phyloP scores from a whole-genome alignment of 305 asterid species.

The Coffea humblotiana region DNA sequence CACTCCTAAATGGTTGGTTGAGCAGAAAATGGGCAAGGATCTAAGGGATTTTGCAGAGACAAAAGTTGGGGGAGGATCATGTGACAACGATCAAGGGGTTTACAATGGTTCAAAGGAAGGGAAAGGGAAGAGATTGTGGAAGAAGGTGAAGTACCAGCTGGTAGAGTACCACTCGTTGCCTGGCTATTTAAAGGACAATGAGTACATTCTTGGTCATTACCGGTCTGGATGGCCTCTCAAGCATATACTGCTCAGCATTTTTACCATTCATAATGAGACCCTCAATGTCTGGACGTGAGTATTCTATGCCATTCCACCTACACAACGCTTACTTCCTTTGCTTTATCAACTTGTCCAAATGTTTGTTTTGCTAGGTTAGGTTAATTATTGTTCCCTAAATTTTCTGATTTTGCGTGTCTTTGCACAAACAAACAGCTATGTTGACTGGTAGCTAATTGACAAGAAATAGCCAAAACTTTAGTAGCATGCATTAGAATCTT shows the following conservation, averaged over 20 bases:
- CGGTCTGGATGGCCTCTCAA: constrained; percentile 91
- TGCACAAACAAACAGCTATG: neutral
- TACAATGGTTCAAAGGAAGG: constrained; percentile 36
- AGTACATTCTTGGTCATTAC: constrained; percentile 74
- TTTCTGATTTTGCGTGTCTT: neutral
- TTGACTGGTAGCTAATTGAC: neutral
- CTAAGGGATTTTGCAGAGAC: constrained; percentile 28
- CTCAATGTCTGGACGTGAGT: constrained; percentile 98
- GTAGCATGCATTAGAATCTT: neutral
- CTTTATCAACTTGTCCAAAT: neutral
- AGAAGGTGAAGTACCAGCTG: constrained; percentile 88
- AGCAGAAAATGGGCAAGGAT: constrained; percentile 51
- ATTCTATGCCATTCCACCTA: neutral
- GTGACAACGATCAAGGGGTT: constrained; percentile 33
- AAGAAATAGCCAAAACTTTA: neutral
- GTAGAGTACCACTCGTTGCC: constrained; percentile 96
- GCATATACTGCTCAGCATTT: constrained; percentile 72
- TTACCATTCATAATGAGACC: constrained; percentile 91
- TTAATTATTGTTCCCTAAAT: neutral
- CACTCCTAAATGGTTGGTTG: constrained; percentile 6
- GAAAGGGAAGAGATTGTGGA: constrained; percentile 79
- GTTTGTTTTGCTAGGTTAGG: neutral
- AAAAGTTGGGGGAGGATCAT: constrained; percentile 27
- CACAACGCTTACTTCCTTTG: neutral
- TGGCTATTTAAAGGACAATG: constrained; percentile 88